Conservation (phyloP, 306 rosid genomes). For the Betula pendula region DNA sequence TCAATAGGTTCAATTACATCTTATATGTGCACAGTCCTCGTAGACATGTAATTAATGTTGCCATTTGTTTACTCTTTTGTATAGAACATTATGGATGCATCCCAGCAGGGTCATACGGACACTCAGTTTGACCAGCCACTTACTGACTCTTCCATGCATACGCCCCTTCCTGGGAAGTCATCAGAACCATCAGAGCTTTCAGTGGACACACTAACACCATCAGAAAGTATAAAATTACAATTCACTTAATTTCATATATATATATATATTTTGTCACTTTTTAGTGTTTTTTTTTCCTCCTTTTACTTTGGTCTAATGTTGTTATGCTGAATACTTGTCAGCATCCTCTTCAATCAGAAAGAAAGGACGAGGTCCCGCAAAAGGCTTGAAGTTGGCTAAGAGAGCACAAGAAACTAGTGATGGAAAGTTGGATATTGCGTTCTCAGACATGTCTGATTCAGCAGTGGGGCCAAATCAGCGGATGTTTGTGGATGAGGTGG, state of each 20-base stretch:
- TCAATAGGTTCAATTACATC: neutral
- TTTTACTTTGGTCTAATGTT: neutral
- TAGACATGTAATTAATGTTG: conserved; percentile 2
- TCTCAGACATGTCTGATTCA: conserved; percentile 9
- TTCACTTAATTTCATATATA: neutral
- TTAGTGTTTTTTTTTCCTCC: neutral
- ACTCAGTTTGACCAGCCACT: neutral
- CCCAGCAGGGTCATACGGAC: neutral
- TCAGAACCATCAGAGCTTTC: conserved; percentile 10
- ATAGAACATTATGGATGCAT: conserved; percentile 6
- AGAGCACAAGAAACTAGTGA: conserved; percentile 11
- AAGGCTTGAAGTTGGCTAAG: conserved; percentile 15
- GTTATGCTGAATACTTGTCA: neutral
- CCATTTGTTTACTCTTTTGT: conserved; percentile 1
- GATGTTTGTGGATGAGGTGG: conserved; percentile 15
- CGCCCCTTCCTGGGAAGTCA: neutral
- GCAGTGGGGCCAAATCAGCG: conserved; percentile 12
- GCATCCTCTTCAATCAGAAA: neutral
- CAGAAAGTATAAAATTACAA: conserved; percentile 1
- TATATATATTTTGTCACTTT: neutral
- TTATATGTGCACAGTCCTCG: neutral
- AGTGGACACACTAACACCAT: conserved; percentile 11
- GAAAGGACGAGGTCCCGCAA: conserved; percentile 14
- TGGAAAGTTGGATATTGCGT: conserved; percentile 18
- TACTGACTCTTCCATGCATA: conserved; percentile 8